A percentile compares a stretch with the other conserved stretches of the same genome.
These are phyloP conservation scores for Scheffersomyces lignicola DNA, from an alignment of 1,139 yeast genomes.

Conservation along the genomic window DNA sequence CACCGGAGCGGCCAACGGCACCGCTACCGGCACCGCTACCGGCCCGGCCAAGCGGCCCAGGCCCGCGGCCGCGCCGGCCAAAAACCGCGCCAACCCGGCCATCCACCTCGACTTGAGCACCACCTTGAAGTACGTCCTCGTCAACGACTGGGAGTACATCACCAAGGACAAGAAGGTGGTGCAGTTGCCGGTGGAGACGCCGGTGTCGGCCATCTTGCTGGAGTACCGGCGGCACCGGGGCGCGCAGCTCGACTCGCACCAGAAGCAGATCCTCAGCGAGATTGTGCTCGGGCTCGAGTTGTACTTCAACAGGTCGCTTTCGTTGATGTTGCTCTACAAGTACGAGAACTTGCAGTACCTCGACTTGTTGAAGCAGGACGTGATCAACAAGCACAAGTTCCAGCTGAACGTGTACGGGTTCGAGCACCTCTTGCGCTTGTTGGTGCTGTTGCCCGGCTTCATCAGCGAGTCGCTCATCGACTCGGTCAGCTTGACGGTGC, in stretches of 20 bases:
- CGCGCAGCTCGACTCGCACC: slow-evolving; percentile 18
- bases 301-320: slow-evolving; percentile 78
- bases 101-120: slow-evolving; percentile 38
- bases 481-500: slow-evolving; percentile 59
- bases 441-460: slow-evolving; percentile 78
- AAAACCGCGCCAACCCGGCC: slow-evolving; percentile 10
- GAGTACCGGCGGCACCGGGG: slow-evolving; percentile 31
- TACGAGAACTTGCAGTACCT: slow-evolving; percentile 83
- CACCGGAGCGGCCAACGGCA: slow-evolving; percentile 4
- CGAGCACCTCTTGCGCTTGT: slow-evolving; percentile 72
- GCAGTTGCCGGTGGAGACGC: slow-evolving; percentile 55
- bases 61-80: slow-evolving; percentile 5
- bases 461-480: slow-evolving; percentile 83
- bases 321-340: slow-evolving; percentile 73
- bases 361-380: slow-evolving; percentile 39
- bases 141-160: slow-evolving; percentile 91
- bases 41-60: slow-evolving; percentile 2
- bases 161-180: slow-evolving; percentile 77
- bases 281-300: slow-evolving; percentile 64
- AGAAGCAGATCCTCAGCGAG: slow-evolving; percentile 62
- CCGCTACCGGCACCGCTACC: not conserved
- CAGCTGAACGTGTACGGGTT: slow-evolving; percentile 61
- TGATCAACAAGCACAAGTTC: slow-evolving; percentile 29
- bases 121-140: slow-evolving; percentile 65
- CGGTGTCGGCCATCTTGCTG: slow-evolving; percentile 52